A percentile compares a stretch with the other conserved stretches of the same genome.
Conservation (phyloP, 78 protist species). For the Creolimax fragrantissima region DNA sequence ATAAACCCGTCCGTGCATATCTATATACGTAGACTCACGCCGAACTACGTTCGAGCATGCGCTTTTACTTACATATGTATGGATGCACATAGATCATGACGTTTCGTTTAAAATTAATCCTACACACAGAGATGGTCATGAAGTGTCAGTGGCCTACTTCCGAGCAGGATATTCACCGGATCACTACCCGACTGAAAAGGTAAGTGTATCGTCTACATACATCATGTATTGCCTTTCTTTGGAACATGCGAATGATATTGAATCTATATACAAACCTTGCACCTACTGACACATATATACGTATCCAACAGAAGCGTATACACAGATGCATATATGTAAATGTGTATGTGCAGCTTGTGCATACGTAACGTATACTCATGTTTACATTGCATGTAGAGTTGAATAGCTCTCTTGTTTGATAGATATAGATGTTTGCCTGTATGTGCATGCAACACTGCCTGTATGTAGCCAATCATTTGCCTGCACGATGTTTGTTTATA, state of each 20-base stretch:
- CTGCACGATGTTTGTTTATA: background rate
- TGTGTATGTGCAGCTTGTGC: background rate
- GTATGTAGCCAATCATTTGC: background rate
- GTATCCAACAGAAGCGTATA: background rate
- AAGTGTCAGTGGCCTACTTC: slow-evolving; percentile 63
- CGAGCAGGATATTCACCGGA: slow-evolving; percentile 84
- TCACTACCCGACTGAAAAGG: slow-evolving; percentile 55
- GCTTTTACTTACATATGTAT: background rate
- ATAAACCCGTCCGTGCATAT: background rate
- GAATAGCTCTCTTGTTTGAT: background rate
- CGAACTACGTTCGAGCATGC: background rate
- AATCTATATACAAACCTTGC: no score
- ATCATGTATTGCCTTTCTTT: no score
- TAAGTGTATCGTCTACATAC: no score
- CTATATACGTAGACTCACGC: background rate
- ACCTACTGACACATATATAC: no score
- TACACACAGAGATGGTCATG: slow-evolving; percentile 28
- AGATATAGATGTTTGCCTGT: background rate
- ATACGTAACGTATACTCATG: background rate
- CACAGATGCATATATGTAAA: background rate
- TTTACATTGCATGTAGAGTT: background rate
- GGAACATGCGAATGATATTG: no score
- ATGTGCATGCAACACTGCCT: background rate
- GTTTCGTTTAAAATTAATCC: background rate
- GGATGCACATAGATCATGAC: background rate